phyloP scores from a whole-genome alignment of 495 filamentous ascomycete genomes.

The Penicillium herquei region DNA sequence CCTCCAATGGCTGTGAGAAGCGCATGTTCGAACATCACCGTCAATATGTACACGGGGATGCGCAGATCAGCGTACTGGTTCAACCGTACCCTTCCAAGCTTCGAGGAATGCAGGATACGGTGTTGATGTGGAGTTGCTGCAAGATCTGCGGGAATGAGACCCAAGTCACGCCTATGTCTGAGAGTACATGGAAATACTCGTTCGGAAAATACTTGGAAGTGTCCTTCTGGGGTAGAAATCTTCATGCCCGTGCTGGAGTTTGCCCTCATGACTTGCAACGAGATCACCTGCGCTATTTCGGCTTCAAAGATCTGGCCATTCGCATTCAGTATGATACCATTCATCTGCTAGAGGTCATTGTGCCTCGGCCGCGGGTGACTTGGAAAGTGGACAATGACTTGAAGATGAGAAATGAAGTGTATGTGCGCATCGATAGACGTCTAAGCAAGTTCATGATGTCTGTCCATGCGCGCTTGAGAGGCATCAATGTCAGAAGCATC shows the following conservation, averaged over 20 bases:
- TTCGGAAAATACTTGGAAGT: slow-evolving; percentile 97
- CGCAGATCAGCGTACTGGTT: slow-evolving; percentile 85
- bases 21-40: slow-evolving; percentile 92
- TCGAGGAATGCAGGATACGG: slow-evolving; percentile 68
- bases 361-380: slow-evolving; percentile 82
- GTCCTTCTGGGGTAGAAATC: slow-evolving; percentile 87
- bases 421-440: slow-evolving; percentile 70
- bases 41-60: slow-evolving; percentile 96
- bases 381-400: slow-evolving; percentile 98
- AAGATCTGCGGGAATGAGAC: slow-evolving; percentile 89
- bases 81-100: slow-evolving; percentile 71
- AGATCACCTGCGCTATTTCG: slow-evolving; percentile 90
- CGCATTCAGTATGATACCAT: slow-evolving; percentile 90
- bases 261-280: slow-evolving; percentile 92
- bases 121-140: slow-evolving; percentile 98
- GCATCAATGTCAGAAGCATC: slow-evolving; percentile 88
- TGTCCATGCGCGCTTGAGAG: slow-evolving; percentile 75
- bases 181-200: slow-evolving; percentile 96
- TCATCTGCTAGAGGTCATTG: slow-evolving; percentile 91
- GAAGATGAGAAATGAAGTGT: slow-evolving; percentile 88
- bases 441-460: slow-evolving; percentile 84
- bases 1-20: slow-evolving; percentile 79
- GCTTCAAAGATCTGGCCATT: slow-evolving; percentile 78
- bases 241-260: slow-evolving; percentile 75
- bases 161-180: slow-evolving; percentile 87